A percentile compares a stretch with the other conserved stretches of the same genome.
Evolutionary conservation across 176 grass and related monocot species (phyloP).

Genomic region (Metroxylon sagu): DNA sequence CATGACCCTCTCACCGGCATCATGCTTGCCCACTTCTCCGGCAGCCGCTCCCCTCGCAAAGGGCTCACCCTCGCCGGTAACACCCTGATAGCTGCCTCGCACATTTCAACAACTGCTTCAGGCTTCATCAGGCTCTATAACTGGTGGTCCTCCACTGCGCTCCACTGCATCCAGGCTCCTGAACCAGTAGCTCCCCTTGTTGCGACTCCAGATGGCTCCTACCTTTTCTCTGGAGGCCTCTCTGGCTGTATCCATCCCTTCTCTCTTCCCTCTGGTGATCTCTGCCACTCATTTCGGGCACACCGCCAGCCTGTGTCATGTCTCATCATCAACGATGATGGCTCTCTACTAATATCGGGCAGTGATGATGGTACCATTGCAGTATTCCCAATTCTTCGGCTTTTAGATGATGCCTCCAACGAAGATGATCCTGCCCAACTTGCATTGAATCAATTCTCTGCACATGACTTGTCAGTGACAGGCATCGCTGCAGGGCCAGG

Average conservation of each 20-base stretch:
- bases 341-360: slow-evolving; percentile 25
- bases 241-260: slow-evolving; percentile 16
- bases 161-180: not conserved
- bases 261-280: slow-evolving; percentile 12
- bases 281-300: slow-evolving; percentile 2
- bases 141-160: not conserved
- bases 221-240: slow-evolving; percentile 21
- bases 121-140: slow-evolving; percentile 5
- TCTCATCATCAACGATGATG: slow-evolving; percentile 22
- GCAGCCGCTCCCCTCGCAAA: slow-evolving; percentile 5
- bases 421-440: not conserved
- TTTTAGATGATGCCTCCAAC: slow-evolving; percentile 11
- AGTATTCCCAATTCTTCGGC: slow-evolving; percentile 5
- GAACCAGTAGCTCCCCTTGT: slow-evolving; percentile 9
- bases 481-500: slow-evolving; percentile 12
- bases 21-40: slow-evolving; percentile 13
- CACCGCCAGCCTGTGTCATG: slow-evolving; percentile 9
- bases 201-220: not conserved
- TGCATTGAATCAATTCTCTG: slow-evolving; percentile 1
- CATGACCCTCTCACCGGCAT: slow-evolving; percentile 17
- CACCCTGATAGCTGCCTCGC: slow-evolving; percentile 9
- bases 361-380: slow-evolving; percentile 14
- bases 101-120: slow-evolving; percentile 9
- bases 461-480: slow-evolving; percentile 9
- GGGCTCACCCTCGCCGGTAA: not conserved